Conservation (phyloP, 2,329 filamentous ascomycete genomes). For the Ophiostoma quercus region DNA sequence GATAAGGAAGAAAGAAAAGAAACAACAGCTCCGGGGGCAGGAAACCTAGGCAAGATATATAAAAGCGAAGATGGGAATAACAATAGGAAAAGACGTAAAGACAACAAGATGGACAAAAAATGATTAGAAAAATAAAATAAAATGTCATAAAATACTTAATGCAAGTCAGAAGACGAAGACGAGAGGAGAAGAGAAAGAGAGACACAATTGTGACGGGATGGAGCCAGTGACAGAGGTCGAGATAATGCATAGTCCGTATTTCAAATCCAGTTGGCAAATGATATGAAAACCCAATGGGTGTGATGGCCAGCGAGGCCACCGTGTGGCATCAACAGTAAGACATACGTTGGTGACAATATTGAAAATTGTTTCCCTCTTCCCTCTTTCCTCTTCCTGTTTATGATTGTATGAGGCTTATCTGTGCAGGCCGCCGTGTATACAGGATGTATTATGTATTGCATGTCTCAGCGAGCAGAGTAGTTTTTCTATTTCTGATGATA, state of each 20-base stretch:
- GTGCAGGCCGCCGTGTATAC: neutral
- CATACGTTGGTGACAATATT: neutral
- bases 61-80: neutral
- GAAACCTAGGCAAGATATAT: neutral
- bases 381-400: too few relatives aligned
- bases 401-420: neutral
- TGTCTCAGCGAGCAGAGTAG: neutral
- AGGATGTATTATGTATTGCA: neutral
- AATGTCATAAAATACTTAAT: neutral
- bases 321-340: constrained; percentile 1
- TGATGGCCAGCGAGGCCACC: neutral
- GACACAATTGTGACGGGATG: neutral
- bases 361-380: neutral
- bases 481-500: constrained; percentile 1
- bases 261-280: neutral
- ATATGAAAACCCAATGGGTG: neutral
- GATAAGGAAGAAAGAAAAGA: neutral
- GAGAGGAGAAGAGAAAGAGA: neutral
- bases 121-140: neutral
- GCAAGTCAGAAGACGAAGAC: neutral
- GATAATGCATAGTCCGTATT: neutral
- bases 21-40: neutral
- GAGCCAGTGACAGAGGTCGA: neutral
- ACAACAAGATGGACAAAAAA: neutral
- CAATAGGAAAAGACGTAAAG: neutral